These are phyloP conservation scores for Jasminum sambac DNA, from an alignment of 257 asterid genomes.

Conservation along the genomic window DNA sequence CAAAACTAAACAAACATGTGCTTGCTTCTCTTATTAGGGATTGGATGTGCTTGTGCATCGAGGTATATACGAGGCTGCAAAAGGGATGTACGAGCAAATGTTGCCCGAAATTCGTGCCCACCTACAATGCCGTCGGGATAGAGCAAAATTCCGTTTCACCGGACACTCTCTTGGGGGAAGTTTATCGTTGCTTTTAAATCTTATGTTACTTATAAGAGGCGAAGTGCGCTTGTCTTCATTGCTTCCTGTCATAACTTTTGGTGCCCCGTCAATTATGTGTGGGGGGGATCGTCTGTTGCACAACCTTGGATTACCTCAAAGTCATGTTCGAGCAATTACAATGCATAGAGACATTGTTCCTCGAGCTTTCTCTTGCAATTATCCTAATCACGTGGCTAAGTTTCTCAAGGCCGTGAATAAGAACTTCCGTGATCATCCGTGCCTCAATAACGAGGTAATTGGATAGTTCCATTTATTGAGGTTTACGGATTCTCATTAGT, in stretches of 20 bases:
- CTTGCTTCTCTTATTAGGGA: conserved; percentile 47
- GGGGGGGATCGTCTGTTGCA: conserved; percentile 81
- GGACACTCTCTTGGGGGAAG: conserved; percentile 99
- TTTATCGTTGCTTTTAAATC: conserved; percentile 66
- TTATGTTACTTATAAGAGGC: conserved; percentile 75
- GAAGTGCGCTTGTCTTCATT: conserved; percentile 66
- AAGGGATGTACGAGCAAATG: conserved; percentile 91
- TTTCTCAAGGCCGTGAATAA: conserved; percentile 83
- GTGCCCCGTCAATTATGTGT: conserved; percentile 80
- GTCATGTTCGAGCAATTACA: conserved; percentile 68
- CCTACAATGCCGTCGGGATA: conserved; percentile 50
- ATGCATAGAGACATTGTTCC: conserved; percentile 98
- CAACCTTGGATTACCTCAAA: conserved; percentile 64
- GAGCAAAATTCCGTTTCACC: conserved; percentile 76
- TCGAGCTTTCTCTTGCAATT: conserved; percentile 89
- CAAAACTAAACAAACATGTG: too few species aligned
- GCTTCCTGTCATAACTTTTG: conserved; percentile 88
- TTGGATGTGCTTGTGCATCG: conserved; percentile 84
- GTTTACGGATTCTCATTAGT: too few species aligned
- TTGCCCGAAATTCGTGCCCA: conserved; percentile 75
- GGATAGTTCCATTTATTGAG: too few species aligned
- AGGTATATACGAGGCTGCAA: conserved; percentile 95
- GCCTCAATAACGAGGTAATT: conserved; percentile 74
- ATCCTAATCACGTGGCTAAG: conserved; percentile 81
- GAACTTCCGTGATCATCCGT: conserved; percentile 76